A percentile compares a stretch with the other conserved stretches of the same genome.
phyloP scores from a whole-genome alignment of 768 basidiomycete species.

The Hydnomerulius pinastri region DNA sequence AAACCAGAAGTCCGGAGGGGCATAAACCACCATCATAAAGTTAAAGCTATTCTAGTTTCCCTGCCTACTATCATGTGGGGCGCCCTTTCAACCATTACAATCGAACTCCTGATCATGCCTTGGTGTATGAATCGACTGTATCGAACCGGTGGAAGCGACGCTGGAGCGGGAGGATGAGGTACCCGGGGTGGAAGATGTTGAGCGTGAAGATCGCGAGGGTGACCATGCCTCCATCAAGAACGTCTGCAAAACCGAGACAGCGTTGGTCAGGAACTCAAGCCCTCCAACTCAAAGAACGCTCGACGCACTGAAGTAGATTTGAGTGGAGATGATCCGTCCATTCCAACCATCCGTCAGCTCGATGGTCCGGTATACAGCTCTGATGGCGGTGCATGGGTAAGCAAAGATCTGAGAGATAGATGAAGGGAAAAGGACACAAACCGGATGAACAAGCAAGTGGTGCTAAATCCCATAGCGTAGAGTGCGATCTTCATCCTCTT shows the following conservation, averaged over 20 bases:
- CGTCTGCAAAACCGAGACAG: slow-evolving; percentile 33
- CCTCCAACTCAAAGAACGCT: neutral
- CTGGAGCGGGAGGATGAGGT: slow-evolving; percentile 20
- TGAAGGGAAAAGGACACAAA: slow-evolving; percentile 18
- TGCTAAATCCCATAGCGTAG: slow-evolving; percentile 39
- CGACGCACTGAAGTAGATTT: slow-evolving; percentile 49
- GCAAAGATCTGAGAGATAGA: slow-evolving; percentile 3
- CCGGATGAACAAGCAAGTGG: slow-evolving; percentile 48
- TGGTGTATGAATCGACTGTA: neutral
- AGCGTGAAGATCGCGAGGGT: slow-evolving; percentile 46
- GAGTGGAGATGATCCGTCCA: slow-evolving; percentile 48
- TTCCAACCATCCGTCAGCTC: slow-evolving; percentile 36
- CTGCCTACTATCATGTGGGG: neutral
- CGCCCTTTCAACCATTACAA: neutral
- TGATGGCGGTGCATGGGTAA: neutral
- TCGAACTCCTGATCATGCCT: neutral
- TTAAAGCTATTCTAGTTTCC: too few species aligned
- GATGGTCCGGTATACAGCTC: slow-evolving; percentile 13
- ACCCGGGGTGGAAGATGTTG: slow-evolving; percentile 48
- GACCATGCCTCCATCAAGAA: slow-evolving; percentile 53
- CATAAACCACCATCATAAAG: too few species aligned
- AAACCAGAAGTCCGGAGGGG: too few species aligned
- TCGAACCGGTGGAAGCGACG: neutral
- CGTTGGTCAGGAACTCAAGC: neutral
- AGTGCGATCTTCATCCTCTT: slow-evolving; percentile 33